A percentile compares a stretch with the other conserved stretches of the same genome.
phyloP scores from a whole-genome alignment of 2,329 filamentous ascomycete genomes.

The Mycosphaerella sp. region DNA sequence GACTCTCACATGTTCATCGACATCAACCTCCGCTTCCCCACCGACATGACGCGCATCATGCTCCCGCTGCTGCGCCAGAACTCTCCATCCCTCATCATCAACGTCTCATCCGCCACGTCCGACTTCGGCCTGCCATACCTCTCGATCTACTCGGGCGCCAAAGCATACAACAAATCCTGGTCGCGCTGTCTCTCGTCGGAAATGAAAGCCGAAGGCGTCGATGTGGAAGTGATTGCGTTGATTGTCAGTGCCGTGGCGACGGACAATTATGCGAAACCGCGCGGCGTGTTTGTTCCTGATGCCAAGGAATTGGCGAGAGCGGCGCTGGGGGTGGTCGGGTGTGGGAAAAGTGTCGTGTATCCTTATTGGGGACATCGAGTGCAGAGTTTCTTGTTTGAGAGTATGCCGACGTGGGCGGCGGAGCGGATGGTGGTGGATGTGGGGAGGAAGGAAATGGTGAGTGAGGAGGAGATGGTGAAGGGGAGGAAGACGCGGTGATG shows the following conservation, averaged over 20 bases:
- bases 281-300: constrained; percentile 16
- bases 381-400: constrained; percentile 19
- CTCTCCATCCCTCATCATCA: constrained; percentile 46
- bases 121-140: constrained; percentile 44
- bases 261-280: constrained; percentile 13
- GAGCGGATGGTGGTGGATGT: not conserved
- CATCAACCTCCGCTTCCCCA: constrained; percentile 48
- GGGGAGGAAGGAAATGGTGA: not conserved
- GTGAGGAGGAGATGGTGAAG: constrained; percentile 1
- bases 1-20: constrained; percentile 42
- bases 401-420: constrained; percentile 14
- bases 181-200: constrained; percentile 41
- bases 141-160: constrained; percentile 42
- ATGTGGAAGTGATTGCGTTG: constrained; percentile 35
- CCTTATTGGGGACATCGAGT: constrained; percentile 27
- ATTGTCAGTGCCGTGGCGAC: constrained; percentile 20
- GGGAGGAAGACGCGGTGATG: not conserved
- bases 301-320: constrained; percentile 19
- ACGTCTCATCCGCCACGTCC: constrained; percentile 45
- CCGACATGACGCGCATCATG: constrained; percentile 44
- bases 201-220: constrained; percentile 34
- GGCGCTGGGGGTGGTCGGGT: constrained; percentile 23
- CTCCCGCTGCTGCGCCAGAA: constrained; percentile 42
- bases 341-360: constrained; percentile 20
- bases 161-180: constrained; percentile 43